Evolutionary conservation across 1,284 basidiomycete species (phyloP), one percentile per base, ranked within the genome.

Genomic region (Puccinia polysora): DNA sequence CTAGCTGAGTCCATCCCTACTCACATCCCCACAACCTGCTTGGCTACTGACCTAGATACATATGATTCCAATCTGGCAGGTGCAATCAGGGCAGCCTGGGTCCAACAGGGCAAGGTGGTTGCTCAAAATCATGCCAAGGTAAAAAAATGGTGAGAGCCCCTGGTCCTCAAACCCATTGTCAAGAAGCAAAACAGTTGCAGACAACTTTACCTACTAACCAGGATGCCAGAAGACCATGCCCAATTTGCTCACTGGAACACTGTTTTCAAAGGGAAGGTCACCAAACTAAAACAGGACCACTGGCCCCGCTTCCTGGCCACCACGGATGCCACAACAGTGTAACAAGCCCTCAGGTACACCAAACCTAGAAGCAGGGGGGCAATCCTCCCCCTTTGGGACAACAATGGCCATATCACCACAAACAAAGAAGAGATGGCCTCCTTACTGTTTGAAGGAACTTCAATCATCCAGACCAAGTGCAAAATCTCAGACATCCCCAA

Each of bases 261-360:
- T 14, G 30, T 25, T 14, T 59, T 59, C 56, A 36, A 32, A 36
- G 56, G 38, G n/a, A n/a, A 59, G 25, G 56, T 59, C 34, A 3
- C 6, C 7, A 7, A 36, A 30, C 32, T 59, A 14, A 59, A 59
- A 36, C 34, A 38, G n/a, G 15, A 38, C 10, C 56, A 59, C 56
- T 59, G 56, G 56, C 14, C n/a, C 7, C 7, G 3, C 4, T 59
- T 59, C 34, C 56, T 59, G 5, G 56, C 56, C 25, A 10, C 3
- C 34, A 38, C 34, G 4, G n/a, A 36, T 25, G 10, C 15, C 8
- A 5, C 32, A 25, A 23, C 56, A 10, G 20, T 43, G n/a, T 59
- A 34, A n/a, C 56, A 59, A n/a, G 56, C 56, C 34, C n/a, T 59
- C n/a, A 15, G 25, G 38, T 59, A 34, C 38, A 43, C 38, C 30